phyloP scores from a whole-genome alignment of 768 basidiomycete genomes.

The Guyanaporus albipodus region DNA sequence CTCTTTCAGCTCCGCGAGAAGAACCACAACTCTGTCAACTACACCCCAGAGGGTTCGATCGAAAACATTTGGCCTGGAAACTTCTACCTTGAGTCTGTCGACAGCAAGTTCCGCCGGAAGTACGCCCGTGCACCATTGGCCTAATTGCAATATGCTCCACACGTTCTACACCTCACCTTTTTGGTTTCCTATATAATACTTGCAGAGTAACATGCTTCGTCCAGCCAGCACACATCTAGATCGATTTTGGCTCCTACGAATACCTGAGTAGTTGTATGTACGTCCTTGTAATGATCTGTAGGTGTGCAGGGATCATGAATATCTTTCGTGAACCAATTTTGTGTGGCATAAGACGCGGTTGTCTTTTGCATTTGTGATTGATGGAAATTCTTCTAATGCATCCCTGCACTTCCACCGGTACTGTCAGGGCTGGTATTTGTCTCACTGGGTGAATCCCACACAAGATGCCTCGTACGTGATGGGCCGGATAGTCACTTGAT shows the following conservation, averaged over 20 bases:
- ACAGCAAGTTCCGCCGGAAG: slow-evolving; percentile 87
- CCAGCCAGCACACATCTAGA: slow-evolving; percentile 11
- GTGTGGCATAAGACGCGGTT: too few relatives aligned
- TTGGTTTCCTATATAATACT: not conserved
- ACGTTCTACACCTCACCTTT: slow-evolving; percentile 1
- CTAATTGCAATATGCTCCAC: slow-evolving; percentile 14
- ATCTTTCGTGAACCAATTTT: too few relatives aligned
- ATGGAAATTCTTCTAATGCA: too few relatives aligned
- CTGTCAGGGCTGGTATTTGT: too few relatives aligned
- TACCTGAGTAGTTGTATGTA: slow-evolving; percentile 7
- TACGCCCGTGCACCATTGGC: slow-evolving; percentile 52
- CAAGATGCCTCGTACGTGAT: too few relatives aligned
- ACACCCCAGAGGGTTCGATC: slow-evolving; percentile 78
- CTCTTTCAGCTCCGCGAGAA: slow-evolving; percentile 81
- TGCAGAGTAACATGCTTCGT: not conserved
- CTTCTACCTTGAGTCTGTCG: slow-evolving; percentile 90
- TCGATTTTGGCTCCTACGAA: not conserved
- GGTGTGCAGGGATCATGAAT: not conserved
- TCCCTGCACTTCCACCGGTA: too few relatives aligned
- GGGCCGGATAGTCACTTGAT: too few relatives aligned
- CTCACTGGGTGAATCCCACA: too few relatives aligned
- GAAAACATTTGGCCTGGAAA: slow-evolving; percentile 93
- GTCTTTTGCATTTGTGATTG: too few relatives aligned
- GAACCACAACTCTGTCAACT: slow-evolving; percentile 89
- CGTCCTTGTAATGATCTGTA: slow-evolving; percentile 13